Base-by-base conservation (phyloP, 768 basidiomycete species). In the Coprinopsis sp. region DNA sequence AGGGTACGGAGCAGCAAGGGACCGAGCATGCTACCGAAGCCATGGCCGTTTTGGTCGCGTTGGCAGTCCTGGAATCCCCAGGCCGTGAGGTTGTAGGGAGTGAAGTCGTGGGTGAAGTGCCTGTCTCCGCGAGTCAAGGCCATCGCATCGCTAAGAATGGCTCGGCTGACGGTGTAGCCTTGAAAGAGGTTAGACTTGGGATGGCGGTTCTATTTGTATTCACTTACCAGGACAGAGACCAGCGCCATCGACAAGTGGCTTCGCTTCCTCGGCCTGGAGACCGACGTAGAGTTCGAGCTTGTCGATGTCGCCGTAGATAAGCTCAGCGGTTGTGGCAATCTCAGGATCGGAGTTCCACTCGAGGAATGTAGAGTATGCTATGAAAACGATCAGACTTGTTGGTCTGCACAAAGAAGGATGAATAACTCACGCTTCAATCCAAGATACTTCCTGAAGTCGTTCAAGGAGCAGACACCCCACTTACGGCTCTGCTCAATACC, bases 41-140 rank as follows among this genome's bases (percentile, higher is more conserved):
- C 87, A 48, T 79, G 83, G 3, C 76, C 87, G 30, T 70, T 70
- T 23, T 80, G 67, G 54, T 90, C 81, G 47, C 87, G 79, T 53
- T 88, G 84, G 60, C 85, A 87, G 61, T 92, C 89, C 18, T 81
- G 76, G 56, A 86, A 89, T 29, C 89, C 89, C 89, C 89, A 91
- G 3, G 85, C 67, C 2, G 89, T 91, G 58, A 89, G 58, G 60
- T 91, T 91, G 67, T 68, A 77, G 1, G 89, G 83, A 0, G 90
- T 91, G 60, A 78, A 85, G 57, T 92, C 90, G 22, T 85, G 71
- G 1, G 87, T 91, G 66, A 78, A 88, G 72, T 80, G 85, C 44
- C 89, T 74, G 58, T 92, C 90, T 24, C 90, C 90, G 44, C 89
- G 82, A 38, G 87, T 90, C 44, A 92, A 78, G 11, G 90, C 87